Conservation (phyloP, 2,329 filamentous ascomycete genomes). For the Trichoderma lentiforme region DNA sequence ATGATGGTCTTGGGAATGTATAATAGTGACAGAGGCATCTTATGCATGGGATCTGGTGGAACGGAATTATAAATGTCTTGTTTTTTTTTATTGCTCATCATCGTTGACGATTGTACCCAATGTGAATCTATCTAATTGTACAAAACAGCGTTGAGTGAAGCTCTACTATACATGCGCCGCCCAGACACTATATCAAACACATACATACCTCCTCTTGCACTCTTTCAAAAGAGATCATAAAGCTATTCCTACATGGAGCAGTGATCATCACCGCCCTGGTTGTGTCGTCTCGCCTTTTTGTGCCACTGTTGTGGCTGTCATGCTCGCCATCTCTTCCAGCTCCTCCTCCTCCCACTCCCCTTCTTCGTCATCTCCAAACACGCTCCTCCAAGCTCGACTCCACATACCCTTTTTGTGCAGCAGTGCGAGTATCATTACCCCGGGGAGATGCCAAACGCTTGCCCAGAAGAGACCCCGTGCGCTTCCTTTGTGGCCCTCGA, state of each 20-base stretch:
- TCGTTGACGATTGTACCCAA: slow-evolving; percentile 2
- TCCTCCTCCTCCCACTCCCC: slow-evolving; percentile 59
- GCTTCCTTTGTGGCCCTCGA: slow-evolving; percentile 73
- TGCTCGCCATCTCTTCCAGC: slow-evolving; percentile 39
- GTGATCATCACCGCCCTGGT: slow-evolving; percentile 14
- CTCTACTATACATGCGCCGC: slow-evolving; percentile 12
- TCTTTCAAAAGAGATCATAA: not conserved
- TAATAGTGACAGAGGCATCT: slow-evolving; percentile 11
- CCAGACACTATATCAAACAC: not conserved
- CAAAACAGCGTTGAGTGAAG: slow-evolving; percentile 10
- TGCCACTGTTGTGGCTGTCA: slow-evolving; percentile 31
- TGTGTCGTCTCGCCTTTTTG: slow-evolving; percentile 24
- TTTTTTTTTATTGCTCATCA: not conserved
- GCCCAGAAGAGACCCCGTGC: slow-evolving; percentile 92
- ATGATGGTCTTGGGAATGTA: slow-evolving; percentile 4
- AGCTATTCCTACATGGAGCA: slow-evolving; percentile 3
- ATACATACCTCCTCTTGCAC: not conserved
- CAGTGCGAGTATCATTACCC: slow-evolving; percentile 84
- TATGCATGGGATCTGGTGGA: not conserved
- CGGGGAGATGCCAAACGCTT: slow-evolving; percentile 92
- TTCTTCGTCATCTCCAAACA: slow-evolving; percentile 54
- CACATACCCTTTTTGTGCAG: slow-evolving; percentile 92
- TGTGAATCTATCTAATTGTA: slow-evolving; percentile 13
- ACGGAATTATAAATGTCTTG: not conserved
- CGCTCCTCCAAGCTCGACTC: slow-evolving; percentile 72